Evolutionary conservation across 2,329 filamentous ascomycete species (phyloP).

Genomic region (Penicillium digitatum): DNA sequence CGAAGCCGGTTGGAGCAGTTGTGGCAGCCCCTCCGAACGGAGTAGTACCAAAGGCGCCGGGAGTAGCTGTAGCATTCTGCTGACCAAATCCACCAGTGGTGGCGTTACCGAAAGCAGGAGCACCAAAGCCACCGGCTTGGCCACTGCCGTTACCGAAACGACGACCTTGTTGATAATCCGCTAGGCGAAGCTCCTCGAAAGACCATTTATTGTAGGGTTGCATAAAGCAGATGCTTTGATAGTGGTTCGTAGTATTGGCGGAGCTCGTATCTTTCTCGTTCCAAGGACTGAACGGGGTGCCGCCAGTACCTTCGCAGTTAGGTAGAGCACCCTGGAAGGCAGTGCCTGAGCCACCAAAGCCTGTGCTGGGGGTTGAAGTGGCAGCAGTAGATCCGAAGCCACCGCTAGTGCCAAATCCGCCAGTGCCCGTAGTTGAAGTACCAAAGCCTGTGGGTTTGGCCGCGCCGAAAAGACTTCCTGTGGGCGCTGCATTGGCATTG

Average conservation of each 20-base stretch:
- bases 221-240: slow-evolving; percentile 49
- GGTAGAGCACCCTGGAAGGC: slow-evolving; percentile 41
- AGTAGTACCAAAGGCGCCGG: slow-evolving; percentile 44
- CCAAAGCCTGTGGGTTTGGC: slow-evolving; percentile 25
- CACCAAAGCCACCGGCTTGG: slow-evolving; percentile 76
- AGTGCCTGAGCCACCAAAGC: slow-evolving; percentile 41
- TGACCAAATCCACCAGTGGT: slow-evolving; percentile 44
- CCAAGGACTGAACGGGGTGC: slow-evolving; percentile 44
- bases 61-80: slow-evolving; percentile 23
- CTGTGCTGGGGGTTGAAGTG: slow-evolving; percentile 18
- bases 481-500: slow-evolving; percentile 21
- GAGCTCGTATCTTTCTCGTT: slow-evolving; percentile 44
- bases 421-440: slow-evolving; percentile 15
- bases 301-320: slow-evolving; percentile 45
- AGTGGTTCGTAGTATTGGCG: slow-evolving; percentile 42
- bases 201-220: slow-evolving; percentile 72
- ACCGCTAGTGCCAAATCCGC: slow-evolving; percentile 26
- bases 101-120: slow-evolving; percentile 53
- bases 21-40: slow-evolving; percentile 38
- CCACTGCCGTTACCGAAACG: slow-evolving; percentile 78
- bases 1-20: slow-evolving; percentile 43
- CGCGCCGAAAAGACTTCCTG: slow-evolving; percentile 40
- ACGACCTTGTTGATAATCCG: slow-evolving; percentile 83
- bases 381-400: slow-evolving; percentile 28
- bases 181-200: slow-evolving; percentile 73